Evolutionary conservation across 73 alveolate species (phyloP), one percentile per base, ranked within the genome.

Genomic region (Paramecium octaurelia): DNA sequence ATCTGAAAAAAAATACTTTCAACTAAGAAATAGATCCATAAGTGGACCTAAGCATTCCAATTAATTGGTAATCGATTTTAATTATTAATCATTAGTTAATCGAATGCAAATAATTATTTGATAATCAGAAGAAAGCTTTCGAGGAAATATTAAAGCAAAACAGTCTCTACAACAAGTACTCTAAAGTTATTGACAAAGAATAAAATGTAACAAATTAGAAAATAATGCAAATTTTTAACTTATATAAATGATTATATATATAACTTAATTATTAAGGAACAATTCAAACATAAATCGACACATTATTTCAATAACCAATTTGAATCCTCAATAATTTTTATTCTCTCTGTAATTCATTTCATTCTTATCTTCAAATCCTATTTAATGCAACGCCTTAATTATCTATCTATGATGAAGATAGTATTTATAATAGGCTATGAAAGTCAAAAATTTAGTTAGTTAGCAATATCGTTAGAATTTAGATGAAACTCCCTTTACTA

Each of bases 41-140:
- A 40, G 87, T 36, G 87, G 87, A 16, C 57, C 40, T 73, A 40
- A 73, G 10, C 59, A 73, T 6, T 73, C 87, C 3, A 73, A 38
- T 36, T 36, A 73, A 73, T 73, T 40, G 35, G 87, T 36, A 73
- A 18, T 7, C 5, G 34, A 54, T 4, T 18, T 54, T 54, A 18
- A 54, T 54, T 54, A 64, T 27, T 64, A 27, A 12, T 64, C 20
- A 23, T 64, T 75, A 75, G 88, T 42, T 75, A 75, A 29, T 42
- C 8, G 88, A 75, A 42, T 75, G 88, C n/a, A 75, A 75, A 38
- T 75, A 75, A 42, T 18, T 75, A 14, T 75, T 75, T 75, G 88
- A 75, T 75, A 75, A 75, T 20, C 29, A 75, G 20, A 75, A 75
- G 46, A 75, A 75, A 42, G 88, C 46, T 14, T 75, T 75, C n/a